Evolutionary conservation across 495 filamentous ascomycete species (phyloP).

Genomic region (Penicillium odoratum): DNA sequence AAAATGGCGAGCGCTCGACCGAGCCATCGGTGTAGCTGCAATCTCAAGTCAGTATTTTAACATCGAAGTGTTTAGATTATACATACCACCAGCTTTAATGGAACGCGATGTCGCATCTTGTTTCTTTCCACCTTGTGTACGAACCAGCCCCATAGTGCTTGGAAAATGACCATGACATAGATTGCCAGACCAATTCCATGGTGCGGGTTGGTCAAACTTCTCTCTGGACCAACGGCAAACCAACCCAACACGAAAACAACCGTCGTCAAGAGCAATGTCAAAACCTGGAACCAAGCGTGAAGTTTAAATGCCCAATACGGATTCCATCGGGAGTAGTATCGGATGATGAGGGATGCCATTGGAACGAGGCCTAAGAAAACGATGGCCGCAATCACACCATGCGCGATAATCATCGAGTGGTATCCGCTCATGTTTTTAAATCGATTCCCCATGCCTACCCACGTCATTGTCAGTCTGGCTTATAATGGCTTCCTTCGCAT

Average conservation of each 20-base stretch:
- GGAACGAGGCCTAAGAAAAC: slow-evolving; percentile 87
- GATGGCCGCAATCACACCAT: slow-evolving; percentile 83
- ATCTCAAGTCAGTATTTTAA: no score
- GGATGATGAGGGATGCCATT: slow-evolving; percentile 69
- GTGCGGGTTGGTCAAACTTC: slow-evolving; percentile 90
- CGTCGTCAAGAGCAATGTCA: slow-evolving; percentile 51
- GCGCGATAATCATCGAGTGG: slow-evolving; percentile 73
- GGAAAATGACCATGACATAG: slow-evolving; percentile 79
- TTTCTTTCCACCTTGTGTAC: slow-evolving; percentile 64
- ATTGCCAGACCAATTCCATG: slow-evolving; percentile 91
- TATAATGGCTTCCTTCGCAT: neutral
- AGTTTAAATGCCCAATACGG: slow-evolving; percentile 68
- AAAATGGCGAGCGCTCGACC: slow-evolving; percentile 75
- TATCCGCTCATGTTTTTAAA: slow-evolving; percentile 77
- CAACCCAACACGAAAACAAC: slow-evolving; percentile 33
- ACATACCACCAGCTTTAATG: slow-evolving; percentile 70
- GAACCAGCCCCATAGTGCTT: slow-evolving; percentile 74
- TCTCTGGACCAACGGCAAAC: slow-evolving; percentile 42
- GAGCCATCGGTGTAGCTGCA: slow-evolving; percentile 78
- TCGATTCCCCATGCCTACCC: slow-evolving; percentile 86
- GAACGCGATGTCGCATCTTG: slow-evolving; percentile 55
- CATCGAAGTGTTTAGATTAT: neutral
- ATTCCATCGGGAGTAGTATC: slow-evolving; percentile 66
- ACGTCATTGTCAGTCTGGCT: slow-evolving; percentile 8
- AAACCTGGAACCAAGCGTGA: slow-evolving; percentile 85